phyloP scores from a whole-genome alignment of 345 rosid genomes.

The Mercurialis annua region DNA sequence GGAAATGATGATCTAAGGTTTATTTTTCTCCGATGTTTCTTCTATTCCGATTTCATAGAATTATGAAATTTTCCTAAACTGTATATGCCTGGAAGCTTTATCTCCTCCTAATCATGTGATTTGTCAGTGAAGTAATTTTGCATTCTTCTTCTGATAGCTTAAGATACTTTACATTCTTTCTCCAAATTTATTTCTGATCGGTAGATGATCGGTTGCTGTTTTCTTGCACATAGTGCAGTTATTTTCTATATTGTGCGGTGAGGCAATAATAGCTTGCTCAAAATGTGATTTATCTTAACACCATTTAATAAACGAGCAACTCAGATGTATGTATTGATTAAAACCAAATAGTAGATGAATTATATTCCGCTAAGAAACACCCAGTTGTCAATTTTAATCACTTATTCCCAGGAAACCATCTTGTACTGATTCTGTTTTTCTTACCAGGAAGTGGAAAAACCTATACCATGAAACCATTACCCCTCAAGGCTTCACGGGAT shows the following conservation, averaged over 20 bases:
- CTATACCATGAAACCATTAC: conserved; percentile 93
- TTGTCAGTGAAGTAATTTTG: not conserved
- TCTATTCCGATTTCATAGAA: not conserved
- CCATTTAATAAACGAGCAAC: not conserved
- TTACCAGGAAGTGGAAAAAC: conserved; percentile 95
- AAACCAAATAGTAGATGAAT: not conserved
- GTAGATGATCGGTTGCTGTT: too few species aligned
- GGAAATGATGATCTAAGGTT: not conserved
- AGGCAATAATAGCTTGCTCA: not conserved
- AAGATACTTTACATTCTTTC: not conserved
- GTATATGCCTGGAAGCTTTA: not conserved
- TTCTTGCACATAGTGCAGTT: not conserved
- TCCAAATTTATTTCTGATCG: not conserved
- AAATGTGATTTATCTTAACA: not conserved
- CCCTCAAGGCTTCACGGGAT: conserved; percentile 90
- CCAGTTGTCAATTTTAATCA: not conserved
- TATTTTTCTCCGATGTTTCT: not conserved
- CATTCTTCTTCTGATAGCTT: too few species aligned
- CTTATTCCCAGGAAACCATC: conserved; percentile 8
- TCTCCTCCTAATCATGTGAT: not conserved
- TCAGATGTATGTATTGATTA: not conserved
- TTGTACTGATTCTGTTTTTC: not conserved
- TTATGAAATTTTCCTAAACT: not conserved
- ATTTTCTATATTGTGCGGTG: not conserved
- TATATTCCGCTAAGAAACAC: conserved; percentile 1